Evolutionary conservation across 768 basidiomycete genomes (phyloP), one percentile per base, ranked within the genome.

Genomic region (Punctularia strigosozonata): DNA sequence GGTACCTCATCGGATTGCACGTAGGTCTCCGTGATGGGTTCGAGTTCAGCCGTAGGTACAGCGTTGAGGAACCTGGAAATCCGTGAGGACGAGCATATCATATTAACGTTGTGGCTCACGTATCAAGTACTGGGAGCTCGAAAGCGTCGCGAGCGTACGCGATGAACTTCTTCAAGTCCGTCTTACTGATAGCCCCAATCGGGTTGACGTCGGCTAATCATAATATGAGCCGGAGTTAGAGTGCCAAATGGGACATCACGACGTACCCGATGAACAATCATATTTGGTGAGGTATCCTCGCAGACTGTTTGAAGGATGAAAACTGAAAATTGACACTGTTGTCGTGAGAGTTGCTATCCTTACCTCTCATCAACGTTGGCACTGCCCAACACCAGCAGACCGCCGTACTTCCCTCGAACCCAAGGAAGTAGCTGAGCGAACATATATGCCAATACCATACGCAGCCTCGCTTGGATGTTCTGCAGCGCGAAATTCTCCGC

Each of bases 311-410:
- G 31, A 7, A 3, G 33, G 17, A 25, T 32, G 14, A 37, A n/a
- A 7, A 22, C 43, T 21, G 40, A 37, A 19, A n/a, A 31, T 13
- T 15, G 4, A 19, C 7, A 21, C 10, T n/a, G 19, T 40, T 10
- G 38, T 31, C n/a, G 14, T 25, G 4, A 17, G 10, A 36, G 21
- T 19, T 25, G 4, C 30, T 5, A n/a, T 38, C 32, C 30, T 21
- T 41, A 81, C 89, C 88, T 94, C 65, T 98, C 95, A 51, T 99
- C 95, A 2, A 99, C 95, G 52, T 98, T 98, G 14, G 95, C 92
- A 46, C 88, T 92, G 2, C 95, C 95, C n/a, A 98, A 71, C 1
- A 98, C 95, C 19, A 98, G 75, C 25, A 99, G 59, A 5, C 89
- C 88, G 1, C 95, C 95, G 28, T 60, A 58, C 51, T 75, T 74